Conservation (phyloP, 768 basidiomycete species). For the Termitomyces sp. region DNA sequence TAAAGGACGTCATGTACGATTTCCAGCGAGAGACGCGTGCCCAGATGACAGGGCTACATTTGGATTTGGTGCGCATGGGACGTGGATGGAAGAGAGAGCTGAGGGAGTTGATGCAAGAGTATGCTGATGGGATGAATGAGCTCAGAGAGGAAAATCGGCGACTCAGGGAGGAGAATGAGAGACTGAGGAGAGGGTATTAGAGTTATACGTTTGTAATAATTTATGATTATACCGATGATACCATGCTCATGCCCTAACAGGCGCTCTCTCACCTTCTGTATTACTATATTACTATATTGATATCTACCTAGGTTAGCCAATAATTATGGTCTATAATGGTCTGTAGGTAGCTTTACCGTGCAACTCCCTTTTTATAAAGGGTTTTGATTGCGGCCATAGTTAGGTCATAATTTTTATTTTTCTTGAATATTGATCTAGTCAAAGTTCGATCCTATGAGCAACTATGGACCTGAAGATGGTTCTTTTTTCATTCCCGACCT, state of each 20-base stretch:
- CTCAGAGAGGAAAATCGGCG: conserved; percentile 67
- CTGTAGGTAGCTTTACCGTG: no score
- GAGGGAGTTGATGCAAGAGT: conserved; percentile 57
- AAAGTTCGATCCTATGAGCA: no score
- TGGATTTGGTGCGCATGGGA: conserved; percentile 72
- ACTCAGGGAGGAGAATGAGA: conserved; percentile 65
- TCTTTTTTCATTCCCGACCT: neutral
- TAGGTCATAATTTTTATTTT: no score
- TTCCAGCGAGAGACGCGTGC: conserved; percentile 65
- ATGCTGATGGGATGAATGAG: conserved; percentile 54
- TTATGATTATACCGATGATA: neutral
- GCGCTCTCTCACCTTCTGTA: neutral
- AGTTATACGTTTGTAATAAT: neutral
- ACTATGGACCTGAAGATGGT: neutral
- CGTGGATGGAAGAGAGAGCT: conserved; percentile 66
- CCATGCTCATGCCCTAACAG: neutral
- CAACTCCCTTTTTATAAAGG: neutral
- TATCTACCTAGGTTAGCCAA: no score
- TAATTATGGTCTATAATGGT: no score
- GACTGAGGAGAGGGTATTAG: conserved; percentile 40
- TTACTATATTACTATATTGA: no score
- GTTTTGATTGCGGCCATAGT: neutral
- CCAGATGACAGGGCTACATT: conserved; percentile 73
- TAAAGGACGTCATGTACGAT: conserved; percentile 72
- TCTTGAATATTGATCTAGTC: neutral